These are phyloP conservation scores for Penicillium egyptiacum DNA, from an alignment of 495 filamentous ascomycete species.

Conservation along the genomic window DNA sequence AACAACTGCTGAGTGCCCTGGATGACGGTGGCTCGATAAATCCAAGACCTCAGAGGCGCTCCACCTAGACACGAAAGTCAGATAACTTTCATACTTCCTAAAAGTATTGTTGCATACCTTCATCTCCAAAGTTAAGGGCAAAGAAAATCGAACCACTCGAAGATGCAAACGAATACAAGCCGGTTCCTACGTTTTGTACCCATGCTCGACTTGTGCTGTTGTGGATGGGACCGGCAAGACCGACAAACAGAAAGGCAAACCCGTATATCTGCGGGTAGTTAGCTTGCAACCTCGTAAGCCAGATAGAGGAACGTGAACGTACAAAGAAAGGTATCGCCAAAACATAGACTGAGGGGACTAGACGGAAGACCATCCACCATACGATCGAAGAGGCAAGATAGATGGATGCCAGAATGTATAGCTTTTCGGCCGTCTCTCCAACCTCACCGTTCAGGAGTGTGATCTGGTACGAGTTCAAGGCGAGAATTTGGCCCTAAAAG, in stretches of 20 bases:
- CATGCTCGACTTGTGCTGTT: slow-evolving; percentile 43
- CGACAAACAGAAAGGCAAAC: slow-evolving; percentile 65
- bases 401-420: slow-evolving; percentile 64
- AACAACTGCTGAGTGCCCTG: slow-evolving; percentile 65
- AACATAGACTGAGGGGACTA: slow-evolving; percentile 59
- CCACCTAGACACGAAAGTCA: slow-evolving; percentile 38
- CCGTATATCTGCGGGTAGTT: slow-evolving; percentile 44
- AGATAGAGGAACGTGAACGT: slow-evolving; percentile 19
- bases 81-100: slow-evolving; percentile 4
- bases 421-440: slow-evolving; percentile 59
- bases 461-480: slow-evolving; percentile 72
- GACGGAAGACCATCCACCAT: slow-evolving; percentile 67
- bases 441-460: slow-evolving; percentile 64
- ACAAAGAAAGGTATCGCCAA: slow-evolving; percentile 57
- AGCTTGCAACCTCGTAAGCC: not conserved
- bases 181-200: slow-evolving; percentile 49
- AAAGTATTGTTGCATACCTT: slow-evolving; percentile 21
- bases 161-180: slow-evolving; percentile 48
- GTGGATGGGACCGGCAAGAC: slow-evolving; percentile 54
- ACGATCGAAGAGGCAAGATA: slow-evolving; percentile 61
- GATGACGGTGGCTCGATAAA: slow-evolving; percentile 59
- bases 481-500: slow-evolving; percentile 61
- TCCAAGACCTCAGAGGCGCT: slow-evolving; percentile 60
- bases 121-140: slow-evolving; percentile 54
- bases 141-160: slow-evolving; percentile 52